Evolutionary conservation across 371 early-diverging fungal species (phyloP).

Genomic region (Lichtheimia hyalospora): DNA sequence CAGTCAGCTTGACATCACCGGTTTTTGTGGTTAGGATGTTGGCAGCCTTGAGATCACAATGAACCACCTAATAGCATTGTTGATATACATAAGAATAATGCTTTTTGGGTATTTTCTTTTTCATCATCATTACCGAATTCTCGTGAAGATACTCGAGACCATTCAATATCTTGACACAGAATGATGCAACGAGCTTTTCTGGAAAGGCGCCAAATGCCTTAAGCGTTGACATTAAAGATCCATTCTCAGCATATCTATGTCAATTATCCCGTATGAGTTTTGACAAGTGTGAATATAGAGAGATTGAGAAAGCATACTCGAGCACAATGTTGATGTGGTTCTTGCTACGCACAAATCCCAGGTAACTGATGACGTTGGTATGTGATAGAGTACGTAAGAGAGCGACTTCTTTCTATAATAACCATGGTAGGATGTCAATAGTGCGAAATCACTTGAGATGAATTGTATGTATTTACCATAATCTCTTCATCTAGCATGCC

Average conservation of each 20-base stretch:
- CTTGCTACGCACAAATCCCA: constrained; percentile 78
- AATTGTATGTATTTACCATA: constrained; percentile 33
- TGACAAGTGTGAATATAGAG: too few relatives aligned
- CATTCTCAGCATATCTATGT: constrained; percentile 83
- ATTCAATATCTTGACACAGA: constrained; percentile 87
- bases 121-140: constrained; percentile 47
- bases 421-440: background rate
- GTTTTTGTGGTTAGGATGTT: constrained; percentile 94
- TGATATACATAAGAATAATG: too few relatives aligned
- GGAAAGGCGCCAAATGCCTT: constrained; percentile 93
- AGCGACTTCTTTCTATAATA: constrained; percentile 64
- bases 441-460: constrained; percentile 14
- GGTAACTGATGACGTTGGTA: constrained; percentile 85
- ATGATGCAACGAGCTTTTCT: constrained; percentile 90
- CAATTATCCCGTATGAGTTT: background rate
- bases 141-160: constrained; percentile 92
- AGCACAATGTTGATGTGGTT: constrained; percentile 81
- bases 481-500: constrained; percentile 60
- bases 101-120: too few relatives aligned
- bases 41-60: constrained; percentile 97
- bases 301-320: constrained; percentile 55
- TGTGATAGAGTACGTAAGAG: constrained; percentile 74
- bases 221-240: constrained; percentile 85
- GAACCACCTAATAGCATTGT: constrained; percentile 61
- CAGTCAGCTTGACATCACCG: constrained; percentile 93